phyloP scores from a whole-genome alignment of 139 green algal genomes.

The Coccomyxa sp. region DNA sequence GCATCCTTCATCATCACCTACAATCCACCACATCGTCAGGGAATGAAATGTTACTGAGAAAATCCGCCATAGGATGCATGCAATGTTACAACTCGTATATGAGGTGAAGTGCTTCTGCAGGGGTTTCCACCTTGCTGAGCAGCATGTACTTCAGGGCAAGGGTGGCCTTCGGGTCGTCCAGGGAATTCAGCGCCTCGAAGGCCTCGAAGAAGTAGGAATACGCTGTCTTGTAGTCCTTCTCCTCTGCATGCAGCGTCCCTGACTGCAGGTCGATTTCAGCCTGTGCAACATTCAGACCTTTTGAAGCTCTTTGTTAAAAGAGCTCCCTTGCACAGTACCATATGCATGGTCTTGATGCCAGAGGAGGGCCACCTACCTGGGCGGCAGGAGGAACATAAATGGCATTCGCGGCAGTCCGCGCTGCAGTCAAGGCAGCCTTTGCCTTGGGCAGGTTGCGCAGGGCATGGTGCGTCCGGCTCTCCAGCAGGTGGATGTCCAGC shows the following conservation, averaged over 20 bases:
- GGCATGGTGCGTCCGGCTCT: constrained; percentile 80
- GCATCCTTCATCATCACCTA: constrained; percentile 54
- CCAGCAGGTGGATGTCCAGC: constrained; percentile 96
- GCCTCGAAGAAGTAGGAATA: constrained; percentile 99
- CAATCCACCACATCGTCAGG: too few species aligned
- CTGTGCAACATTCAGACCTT: constrained; percentile 15
- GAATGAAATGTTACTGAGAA: too few species aligned
- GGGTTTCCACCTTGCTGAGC: constrained; percentile 71
- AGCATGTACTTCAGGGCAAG: constrained; percentile 97
- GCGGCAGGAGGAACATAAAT: constrained; percentile 92
- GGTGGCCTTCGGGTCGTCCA: constrained; percentile 82
- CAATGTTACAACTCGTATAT: too few species aligned
- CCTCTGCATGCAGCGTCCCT: constrained; percentile 90
- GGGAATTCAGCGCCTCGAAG: constrained; percentile 79
- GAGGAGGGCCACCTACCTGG: constrained; percentile 43
- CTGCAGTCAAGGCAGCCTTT: constrained; percentile 89
- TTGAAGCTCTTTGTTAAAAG: too few species aligned
- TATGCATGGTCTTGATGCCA: background rate
- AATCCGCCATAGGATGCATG: too few species aligned
- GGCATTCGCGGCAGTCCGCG: constrained; percentile 91
- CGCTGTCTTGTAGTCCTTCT: constrained; percentile 98
- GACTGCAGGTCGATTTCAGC: constrained; percentile 88
- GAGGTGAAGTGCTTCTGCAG: background rate
- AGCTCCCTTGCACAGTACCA: background rate
- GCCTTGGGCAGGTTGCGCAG: constrained; percentile 91